phyloP scores from a whole-genome alignment of 2,329 filamentous ascomycete species.

The Purpureocillium takamizusanense region DNA sequence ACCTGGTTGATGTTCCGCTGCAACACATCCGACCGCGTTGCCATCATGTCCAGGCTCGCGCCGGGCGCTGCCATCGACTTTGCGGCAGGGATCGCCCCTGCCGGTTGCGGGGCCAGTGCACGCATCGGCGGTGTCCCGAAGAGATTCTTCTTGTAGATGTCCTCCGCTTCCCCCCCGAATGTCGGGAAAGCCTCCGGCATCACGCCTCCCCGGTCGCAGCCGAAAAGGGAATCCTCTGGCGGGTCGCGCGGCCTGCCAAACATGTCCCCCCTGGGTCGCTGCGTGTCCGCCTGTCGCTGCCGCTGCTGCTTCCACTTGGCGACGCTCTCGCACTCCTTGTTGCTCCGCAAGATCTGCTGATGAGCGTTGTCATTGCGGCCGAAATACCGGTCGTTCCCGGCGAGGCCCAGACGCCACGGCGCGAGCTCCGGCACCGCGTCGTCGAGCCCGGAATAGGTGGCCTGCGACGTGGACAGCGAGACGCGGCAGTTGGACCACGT shows the following conservation, averaged over 20 bases:
- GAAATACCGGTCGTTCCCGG: constrained; percentile 6
- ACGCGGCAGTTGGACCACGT: constrained; percentile 53
- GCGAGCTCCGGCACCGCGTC: constrained; percentile 45
- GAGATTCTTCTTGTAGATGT: too few species aligned
- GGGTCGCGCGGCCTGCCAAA: constrained; percentile 5
- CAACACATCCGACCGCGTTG: background rate
- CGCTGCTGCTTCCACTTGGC: constrained; percentile 15
- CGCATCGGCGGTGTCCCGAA: background rate
- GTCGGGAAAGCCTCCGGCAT: too few species aligned
- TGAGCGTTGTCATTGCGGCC: constrained; percentile 9
- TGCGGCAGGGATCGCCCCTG: too few species aligned
- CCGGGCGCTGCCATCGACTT: too few species aligned
- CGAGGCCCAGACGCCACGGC: constrained; percentile 48
- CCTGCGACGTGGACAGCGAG: constrained; percentile 54
- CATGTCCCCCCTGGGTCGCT: constrained; percentile 4
- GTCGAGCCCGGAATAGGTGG: constrained; percentile 45
- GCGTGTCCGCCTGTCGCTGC: constrained; percentile 9
- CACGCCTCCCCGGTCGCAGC: too few species aligned
- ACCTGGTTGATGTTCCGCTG: background rate
- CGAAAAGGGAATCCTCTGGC: too few species aligned
- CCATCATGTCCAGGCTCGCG: background rate
- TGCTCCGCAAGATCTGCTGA: constrained; percentile 23
- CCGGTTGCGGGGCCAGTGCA: background rate
- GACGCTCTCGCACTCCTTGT: constrained; percentile 26
- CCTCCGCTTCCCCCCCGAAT: too few species aligned